These are phyloP conservation scores for Trichophyton equinum DNA, from an alignment of 2,329 filamentous ascomycete species.

Conservation along the genomic window DNA sequence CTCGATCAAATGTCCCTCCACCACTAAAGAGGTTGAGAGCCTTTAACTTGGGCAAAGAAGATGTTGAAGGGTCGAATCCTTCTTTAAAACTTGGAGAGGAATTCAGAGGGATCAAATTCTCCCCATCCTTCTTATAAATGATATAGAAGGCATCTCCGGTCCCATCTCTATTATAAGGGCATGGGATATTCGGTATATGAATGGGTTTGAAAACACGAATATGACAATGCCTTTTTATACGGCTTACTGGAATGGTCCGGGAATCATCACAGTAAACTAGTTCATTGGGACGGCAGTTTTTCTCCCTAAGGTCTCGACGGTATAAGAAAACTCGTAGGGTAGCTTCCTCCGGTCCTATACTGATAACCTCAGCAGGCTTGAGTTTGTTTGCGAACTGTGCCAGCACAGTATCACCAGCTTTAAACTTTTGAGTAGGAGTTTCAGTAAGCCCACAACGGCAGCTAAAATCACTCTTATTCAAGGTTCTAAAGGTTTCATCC, in stretches of 20 bases:
- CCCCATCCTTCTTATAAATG: conserved; percentile 28
- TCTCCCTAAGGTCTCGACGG: conserved; percentile 31
- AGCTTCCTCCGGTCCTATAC: conserved; percentile 21
- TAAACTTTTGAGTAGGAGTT: conserved; percentile 23
- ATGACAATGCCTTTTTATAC: conserved; percentile 46
- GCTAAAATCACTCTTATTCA: conserved; percentile 42
- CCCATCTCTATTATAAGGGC: conserved; percentile 54
- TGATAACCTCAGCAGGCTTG: conserved; percentile 50
- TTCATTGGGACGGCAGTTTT: conserved; percentile 42
- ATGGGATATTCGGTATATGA: conserved; percentile 36
- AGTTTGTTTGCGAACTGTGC: conserved; percentile 29
- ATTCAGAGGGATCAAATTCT: conserved; percentile 9
- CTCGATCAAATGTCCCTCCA: conserved; percentile 63
- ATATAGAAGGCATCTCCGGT: conserved; percentile 56
- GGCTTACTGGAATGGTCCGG: conserved; percentile 24
- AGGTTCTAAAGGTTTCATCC: conserved; percentile 49
- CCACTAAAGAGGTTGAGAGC: conserved; percentile 67
- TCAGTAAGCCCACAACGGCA: conserved; percentile 33
- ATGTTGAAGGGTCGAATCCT: conserved; percentile 40
- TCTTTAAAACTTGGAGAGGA: conserved; percentile 33
- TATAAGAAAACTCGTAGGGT: conserved; percentile 43
- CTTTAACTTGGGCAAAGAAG: conserved; percentile 32
- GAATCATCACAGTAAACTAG: conserved; percentile 36
- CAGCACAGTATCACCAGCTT: conserved; percentile 50
- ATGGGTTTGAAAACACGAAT: conserved; percentile 42